A percentile compares a stretch with the other conserved stretches of the same genome.
Evolutionary conservation across 2,329 filamentous ascomycete species (phyloP).

Genomic region (Ceratocystis variospora): DNA sequence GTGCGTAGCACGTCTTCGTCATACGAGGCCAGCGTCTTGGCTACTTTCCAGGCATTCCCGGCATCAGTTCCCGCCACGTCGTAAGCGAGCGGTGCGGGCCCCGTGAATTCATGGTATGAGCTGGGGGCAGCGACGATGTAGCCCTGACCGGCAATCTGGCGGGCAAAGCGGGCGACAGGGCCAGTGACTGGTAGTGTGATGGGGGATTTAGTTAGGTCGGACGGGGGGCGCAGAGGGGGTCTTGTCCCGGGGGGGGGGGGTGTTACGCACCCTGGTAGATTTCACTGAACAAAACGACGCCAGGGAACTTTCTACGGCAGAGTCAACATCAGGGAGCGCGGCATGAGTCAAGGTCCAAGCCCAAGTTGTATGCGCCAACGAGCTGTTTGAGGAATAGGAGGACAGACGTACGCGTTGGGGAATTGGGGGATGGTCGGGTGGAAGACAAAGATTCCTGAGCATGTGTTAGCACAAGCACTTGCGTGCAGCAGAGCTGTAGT

Average conservation of each 20-base stretch:
- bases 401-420: constrained; percentile 55
- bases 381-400: background rate
- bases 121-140: constrained; percentile 88
- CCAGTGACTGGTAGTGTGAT: constrained; percentile 53
- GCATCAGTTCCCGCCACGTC: constrained; percentile 76
- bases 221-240: background rate
- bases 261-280: constrained; percentile 73
- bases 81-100: constrained; percentile 70
- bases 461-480: background rate
- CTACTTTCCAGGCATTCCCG: constrained; percentile 75
- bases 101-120: constrained; percentile 86
- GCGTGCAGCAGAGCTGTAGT: background rate
- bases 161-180: constrained; percentile 74
- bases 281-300: constrained; percentile 79
- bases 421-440: constrained; percentile 76
- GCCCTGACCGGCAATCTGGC: constrained; percentile 82
- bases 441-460: constrained; percentile 71
- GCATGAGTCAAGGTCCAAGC: too few species aligned
- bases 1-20: constrained; percentile 61
- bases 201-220: background rate
- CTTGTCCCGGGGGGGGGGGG: background rate
- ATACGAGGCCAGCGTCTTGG: constrained; percentile 74
- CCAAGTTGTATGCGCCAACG: too few species aligned
- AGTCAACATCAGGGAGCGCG: too few species aligned
- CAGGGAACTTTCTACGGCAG: constrained; percentile 51